Evolutionary conservation across 371 early-diverging fungal species (phyloP).

Genomic region (Mucor mucedo): DNA sequence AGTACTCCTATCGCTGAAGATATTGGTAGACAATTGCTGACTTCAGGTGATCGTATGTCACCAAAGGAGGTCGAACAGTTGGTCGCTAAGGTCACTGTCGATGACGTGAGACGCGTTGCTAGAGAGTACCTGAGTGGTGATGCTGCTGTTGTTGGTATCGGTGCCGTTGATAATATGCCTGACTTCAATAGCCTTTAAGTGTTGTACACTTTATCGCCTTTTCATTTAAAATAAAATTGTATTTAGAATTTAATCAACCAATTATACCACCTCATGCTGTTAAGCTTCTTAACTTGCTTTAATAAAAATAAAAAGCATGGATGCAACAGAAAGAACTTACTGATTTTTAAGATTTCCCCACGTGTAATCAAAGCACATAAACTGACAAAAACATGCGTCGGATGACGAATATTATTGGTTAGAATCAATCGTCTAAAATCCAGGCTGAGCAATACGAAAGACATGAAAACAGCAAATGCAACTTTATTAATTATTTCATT

Average conservation of each 20-base stretch:
- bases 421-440: not conserved
- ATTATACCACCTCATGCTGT: not conserved
- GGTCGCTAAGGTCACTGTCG: conserved; percentile 52
- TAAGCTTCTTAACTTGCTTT: too few species aligned
- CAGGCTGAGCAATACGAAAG: not conserved
- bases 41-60: conserved; percentile 88
- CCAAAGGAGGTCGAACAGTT: conserved; percentile 48
- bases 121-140: conserved; percentile 84
- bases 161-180: conserved; percentile 78
- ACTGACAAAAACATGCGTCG: not conserved
- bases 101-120: conserved; percentile 89
- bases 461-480: not conserved
- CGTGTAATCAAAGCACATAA: not conserved
- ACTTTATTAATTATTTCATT: not conserved
- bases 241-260: not conserved
- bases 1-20: conserved; percentile 95
- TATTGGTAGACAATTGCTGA: conserved; percentile 95
- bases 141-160: conserved; percentile 91
- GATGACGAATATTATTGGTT: not conserved
- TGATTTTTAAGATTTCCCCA: not conserved
- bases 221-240: not conserved
- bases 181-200: conserved; percentile 71
- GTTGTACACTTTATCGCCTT: not conserved
- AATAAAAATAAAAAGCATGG: too few species aligned
- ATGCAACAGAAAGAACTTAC: too few species aligned